phyloP scores from a whole-genome alignment of 1,139 yeast genomes.

The Magnusiomyces tetraspermus region DNA sequence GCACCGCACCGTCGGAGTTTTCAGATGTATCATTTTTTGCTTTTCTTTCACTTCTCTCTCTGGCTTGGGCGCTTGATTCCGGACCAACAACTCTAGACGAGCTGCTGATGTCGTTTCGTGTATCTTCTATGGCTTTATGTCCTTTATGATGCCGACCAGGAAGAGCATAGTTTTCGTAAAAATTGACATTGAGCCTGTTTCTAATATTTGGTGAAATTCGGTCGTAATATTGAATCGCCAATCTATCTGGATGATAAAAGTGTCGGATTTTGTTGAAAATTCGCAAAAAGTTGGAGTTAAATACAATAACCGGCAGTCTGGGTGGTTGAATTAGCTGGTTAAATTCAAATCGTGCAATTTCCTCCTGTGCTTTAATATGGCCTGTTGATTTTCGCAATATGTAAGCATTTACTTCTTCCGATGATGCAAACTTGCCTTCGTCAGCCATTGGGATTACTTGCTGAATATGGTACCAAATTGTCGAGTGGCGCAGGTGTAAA shows the following conservation, averaged over 20 bases:
- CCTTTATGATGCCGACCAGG: too few relatives aligned
- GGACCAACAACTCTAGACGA: too few relatives aligned
- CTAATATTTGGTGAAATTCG: slow-evolving; percentile 7
- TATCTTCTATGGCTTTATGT: not conserved
- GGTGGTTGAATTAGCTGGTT: slow-evolving; percentile 1
- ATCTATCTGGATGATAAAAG: slow-evolving; percentile 11
- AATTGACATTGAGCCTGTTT: slow-evolving; percentile 7
- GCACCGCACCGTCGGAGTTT: not conserved
- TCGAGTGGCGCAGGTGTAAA: slow-evolving; percentile 8
- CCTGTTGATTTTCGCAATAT: slow-evolving; percentile 9
- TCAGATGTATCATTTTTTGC: not conserved
- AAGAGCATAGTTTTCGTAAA: slow-evolving; percentile 7
- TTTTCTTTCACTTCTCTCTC: not conserved
- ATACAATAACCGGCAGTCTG: slow-evolving; percentile 1
- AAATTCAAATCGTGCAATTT: slow-evolving; percentile 11
- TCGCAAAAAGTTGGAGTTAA: slow-evolving; percentile 10
- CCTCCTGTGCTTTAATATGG: slow-evolving; percentile 12
- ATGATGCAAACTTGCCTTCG: too few relatives aligned
- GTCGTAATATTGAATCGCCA: slow-evolving; percentile 14
- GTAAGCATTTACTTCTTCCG: slow-evolving; percentile 12
- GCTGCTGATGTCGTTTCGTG: too few relatives aligned
- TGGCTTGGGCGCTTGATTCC: too few relatives aligned
- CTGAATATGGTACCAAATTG: slow-evolving; percentile 10
- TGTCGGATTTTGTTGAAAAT: slow-evolving; percentile 12
- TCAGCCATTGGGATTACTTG: slow-evolving; percentile 4